Base-by-base conservation (phyloP, 2,329 filamentous ascomycete genomes). In the Arthroderma sp. region DNA sequence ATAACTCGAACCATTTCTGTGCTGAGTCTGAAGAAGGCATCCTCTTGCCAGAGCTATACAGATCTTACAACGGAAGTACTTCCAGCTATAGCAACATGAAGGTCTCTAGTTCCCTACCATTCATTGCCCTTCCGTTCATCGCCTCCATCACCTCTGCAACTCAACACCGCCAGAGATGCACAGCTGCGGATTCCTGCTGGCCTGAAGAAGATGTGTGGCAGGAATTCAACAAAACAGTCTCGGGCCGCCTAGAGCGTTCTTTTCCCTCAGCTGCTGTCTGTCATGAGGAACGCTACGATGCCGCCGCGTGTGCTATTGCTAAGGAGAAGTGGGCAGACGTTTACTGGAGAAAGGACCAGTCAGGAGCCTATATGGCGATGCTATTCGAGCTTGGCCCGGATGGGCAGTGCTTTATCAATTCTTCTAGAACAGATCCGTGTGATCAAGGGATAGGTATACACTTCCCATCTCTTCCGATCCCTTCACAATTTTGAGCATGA, bases 331-430 rank as follows among this genome's bases (percentile, higher is more conserved):
- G 53, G 53, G 43, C 29, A 5, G 39, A 50, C 15, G 51, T 48
- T 38, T 50, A 48, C 37, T 55, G 48, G 50, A 38, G 50, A 44
- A 52, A 53, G 3, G 53, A 56, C 42, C 55, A 56, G 46, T 50
- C 55, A 2, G 54, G 55, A 33, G 54, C 53, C 5, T 56, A 54
- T 38, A 44, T 48, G 3, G 57, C 55, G 3, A 58, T 59, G 10
- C 45, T 54, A n/a, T 60, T 56, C 56, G 57, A 60, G 40, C 44
- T 58, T 6, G 58, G 58, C 11, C 48, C 51, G 15, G 50, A 50
- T 7, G 49, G 42, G 4, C 54, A 58, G 45, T 60, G 57, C 41
- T 59, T 58, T 48, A 53, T 56, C 38, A 50, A 55, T 46, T 51
- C 52, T 2, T 44, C 53, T 11, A 33, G 29, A 22, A 47, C 44